Conservation (phyloP, 441 rosid species). For the Geranium incanum region DNA sequence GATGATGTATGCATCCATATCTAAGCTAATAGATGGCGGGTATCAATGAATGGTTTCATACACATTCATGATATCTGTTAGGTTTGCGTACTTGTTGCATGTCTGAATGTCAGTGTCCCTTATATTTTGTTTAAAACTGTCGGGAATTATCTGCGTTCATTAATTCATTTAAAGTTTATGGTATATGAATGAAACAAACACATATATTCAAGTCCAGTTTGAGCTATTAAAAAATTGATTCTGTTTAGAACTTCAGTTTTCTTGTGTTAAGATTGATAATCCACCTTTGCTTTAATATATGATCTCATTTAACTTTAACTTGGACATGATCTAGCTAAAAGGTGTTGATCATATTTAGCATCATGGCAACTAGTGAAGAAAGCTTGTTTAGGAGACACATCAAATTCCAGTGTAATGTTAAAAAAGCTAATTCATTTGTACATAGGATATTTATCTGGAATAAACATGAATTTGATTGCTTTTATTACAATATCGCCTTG, state of each 20-base stretch:
- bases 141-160: not conserved
- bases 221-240: not conserved
- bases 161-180: not conserved
- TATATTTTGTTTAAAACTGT: conserved; percentile 8
- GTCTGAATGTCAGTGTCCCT: not conserved
- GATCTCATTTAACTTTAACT: not conserved
- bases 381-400: not conserved
- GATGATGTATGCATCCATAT: not conserved
- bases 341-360: not conserved
- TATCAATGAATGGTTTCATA: not conserved
- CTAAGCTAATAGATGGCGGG: not conserved
- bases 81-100: not conserved
- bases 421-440: conserved; percentile 1
- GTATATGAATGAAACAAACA: not conserved
- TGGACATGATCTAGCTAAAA: not conserved
- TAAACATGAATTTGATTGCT: not conserved
- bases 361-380: not conserved
- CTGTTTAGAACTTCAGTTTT: not conserved
- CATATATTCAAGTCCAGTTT: not conserved
- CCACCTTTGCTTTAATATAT: not conserved
- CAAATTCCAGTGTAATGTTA: not conserved
- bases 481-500: not conserved
- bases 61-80: not conserved
- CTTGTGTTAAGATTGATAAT: not conserved
- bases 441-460: not conserved